Conservation (phyloP, 495 filamentous ascomycete species). For the Tirmania nivea region DNA sequence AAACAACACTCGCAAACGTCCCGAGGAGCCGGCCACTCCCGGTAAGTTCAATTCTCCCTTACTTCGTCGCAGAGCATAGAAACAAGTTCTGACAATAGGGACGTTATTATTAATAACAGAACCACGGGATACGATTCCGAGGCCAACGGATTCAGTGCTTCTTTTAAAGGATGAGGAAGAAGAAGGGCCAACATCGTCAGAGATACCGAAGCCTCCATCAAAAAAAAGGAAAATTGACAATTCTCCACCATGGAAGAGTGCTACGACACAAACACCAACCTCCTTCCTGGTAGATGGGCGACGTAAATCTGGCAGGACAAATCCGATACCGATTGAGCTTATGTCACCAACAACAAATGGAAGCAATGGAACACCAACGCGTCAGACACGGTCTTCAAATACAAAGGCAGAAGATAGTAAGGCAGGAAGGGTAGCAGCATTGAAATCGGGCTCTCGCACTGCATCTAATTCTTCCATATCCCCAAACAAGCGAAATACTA, state of each 20-base stretch:
- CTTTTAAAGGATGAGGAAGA: neutral
- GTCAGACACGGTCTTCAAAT: conserved; percentile 28
- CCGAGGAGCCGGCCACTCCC: conserved; percentile 15
- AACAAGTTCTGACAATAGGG: no score
- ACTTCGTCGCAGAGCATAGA: neutral
- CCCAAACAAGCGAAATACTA: neutral
- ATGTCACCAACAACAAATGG: conserved; percentile 41
- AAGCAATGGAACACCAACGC: conserved; percentile 10
- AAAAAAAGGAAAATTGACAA: conserved; percentile 42
- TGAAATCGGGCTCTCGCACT: neutral
- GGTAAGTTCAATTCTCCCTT: conserved; percentile 1
- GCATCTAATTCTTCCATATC: neutral
- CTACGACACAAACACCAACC: conserved; percentile 67
- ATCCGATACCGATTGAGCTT: conserved; percentile 45
- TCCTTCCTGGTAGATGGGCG: conserved; percentile 62
- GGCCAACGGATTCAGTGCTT: no score
- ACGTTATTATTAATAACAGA: no score
- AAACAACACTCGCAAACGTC: conserved; percentile 17
- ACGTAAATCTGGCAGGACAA: conserved; percentile 69
- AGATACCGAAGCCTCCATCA: conserved; percentile 28
- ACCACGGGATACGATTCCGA: no score
- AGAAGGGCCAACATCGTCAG: neutral
- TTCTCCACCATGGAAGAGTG: conserved; percentile 89
- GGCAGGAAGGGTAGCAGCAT: neutral
- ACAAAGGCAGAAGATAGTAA: conserved; percentile 10